A percentile compares a stretch with the other conserved stretches of the same genome.
phyloP scores from a whole-genome alignment of 192 early-diverging fungal genomes.

The Endogone sp. region DNA sequence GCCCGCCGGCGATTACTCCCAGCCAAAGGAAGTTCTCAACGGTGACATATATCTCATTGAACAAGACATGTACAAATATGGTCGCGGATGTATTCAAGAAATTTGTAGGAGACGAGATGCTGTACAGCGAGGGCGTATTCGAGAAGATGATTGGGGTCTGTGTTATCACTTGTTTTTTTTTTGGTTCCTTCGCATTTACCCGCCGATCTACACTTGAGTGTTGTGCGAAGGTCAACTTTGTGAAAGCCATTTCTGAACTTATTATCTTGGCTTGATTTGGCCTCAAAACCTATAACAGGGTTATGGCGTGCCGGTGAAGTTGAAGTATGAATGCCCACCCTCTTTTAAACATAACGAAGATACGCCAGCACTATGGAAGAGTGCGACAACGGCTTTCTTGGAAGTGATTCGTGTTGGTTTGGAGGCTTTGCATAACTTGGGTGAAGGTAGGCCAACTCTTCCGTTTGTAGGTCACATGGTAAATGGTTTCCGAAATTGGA shows the following conservation, averaged over 20 bases:
- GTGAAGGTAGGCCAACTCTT: constrained; percentile 26
- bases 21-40: constrained; percentile 26
- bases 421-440: constrained; percentile 31
- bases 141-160: constrained; percentile 42
- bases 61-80: constrained; percentile 54
- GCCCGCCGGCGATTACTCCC: constrained; percentile 12
- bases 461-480: too few relatives aligned
- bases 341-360: constrained; percentile 62
- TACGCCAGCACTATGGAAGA: constrained; percentile 68
- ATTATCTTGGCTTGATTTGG: too few relatives aligned
- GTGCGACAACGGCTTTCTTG: constrained; percentile 56
- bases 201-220: too few relatives aligned
- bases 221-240: too few relatives aligned
- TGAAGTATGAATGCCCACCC: constrained; percentile 74
- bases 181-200: background rate
- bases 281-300: background rate
- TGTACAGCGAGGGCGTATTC: constrained; percentile 54
- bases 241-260: too few relatives aligned
- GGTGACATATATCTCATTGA: constrained; percentile 74
- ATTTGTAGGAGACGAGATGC: constrained; percentile 34
- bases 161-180: background rate
- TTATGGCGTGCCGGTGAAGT: constrained; percentile 67
- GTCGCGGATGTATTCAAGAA: constrained; percentile 53
- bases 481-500: constrained; percentile 5
- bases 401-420: constrained; percentile 53